These are phyloP conservation scores for Xylariales sp. DNA, from an alignment of 2,329 filamentous ascomycete genomes.

Conservation along the genomic window DNA sequence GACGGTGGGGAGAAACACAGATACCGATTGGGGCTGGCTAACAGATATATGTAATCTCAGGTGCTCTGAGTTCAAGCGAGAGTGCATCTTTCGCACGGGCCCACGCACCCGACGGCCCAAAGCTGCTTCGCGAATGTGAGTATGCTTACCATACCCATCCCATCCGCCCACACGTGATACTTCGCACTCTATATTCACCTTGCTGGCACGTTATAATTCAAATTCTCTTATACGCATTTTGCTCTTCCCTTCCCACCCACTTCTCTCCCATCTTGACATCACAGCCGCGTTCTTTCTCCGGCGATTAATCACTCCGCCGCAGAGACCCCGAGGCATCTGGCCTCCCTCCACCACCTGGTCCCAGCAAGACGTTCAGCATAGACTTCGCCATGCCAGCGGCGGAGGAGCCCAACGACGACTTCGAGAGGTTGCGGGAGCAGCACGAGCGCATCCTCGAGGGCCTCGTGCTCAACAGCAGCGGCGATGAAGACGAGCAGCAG, in stretches of 20 bases:
- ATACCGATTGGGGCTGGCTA: conserved; percentile 13
- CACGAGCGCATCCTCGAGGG: conserved; percentile 58
- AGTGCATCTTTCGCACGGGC: conserved; percentile 64
- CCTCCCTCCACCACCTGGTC: conserved; percentile 52
- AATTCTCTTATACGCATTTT: background rate
- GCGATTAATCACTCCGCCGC: conserved; percentile 21
- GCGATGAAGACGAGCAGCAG: conserved; percentile 36
- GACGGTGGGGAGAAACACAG: background rate
- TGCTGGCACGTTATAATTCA: background rate
- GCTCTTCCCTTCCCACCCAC: too few species aligned
- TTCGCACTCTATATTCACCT: background rate
- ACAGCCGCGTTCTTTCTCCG: background rate
- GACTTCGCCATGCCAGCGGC: conserved; percentile 60
- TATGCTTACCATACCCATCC: conserved; percentile 30
- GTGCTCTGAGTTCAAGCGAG: conserved; percentile 63
- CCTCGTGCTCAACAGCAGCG: conserved; percentile 51
- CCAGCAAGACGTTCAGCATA: conserved; percentile 64
- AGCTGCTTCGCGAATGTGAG: conserved; percentile 55
- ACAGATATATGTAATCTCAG: conserved; percentile 48
- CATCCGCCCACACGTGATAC: background rate
- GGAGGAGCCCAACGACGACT: conserved; percentile 53
- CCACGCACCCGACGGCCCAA: conserved; percentile 62
- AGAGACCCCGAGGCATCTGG: conserved; percentile 37
- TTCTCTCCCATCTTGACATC: background rate
- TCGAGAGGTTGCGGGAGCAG: conserved; percentile 57